Base-by-base conservation (phyloP, 2,329 filamentous ascomycete species). In the Phaeosphaeriaceae sp. region DNA sequence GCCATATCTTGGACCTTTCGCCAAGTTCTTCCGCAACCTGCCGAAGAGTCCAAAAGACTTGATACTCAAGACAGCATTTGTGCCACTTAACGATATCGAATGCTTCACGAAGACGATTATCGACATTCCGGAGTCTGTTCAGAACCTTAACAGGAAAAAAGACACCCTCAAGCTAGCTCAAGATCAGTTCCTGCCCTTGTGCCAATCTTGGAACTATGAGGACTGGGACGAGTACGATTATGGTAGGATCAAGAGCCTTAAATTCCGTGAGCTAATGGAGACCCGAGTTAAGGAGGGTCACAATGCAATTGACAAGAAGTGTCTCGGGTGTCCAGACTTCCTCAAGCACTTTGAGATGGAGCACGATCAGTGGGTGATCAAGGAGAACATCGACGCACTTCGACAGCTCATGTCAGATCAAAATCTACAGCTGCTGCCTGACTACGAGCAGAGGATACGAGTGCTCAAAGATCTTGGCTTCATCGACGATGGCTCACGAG, bases 291-390 rank as follows among this genome's bases (percentile, higher is more conserved):
- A 88, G 60, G 85, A 90, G 61, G 88, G 88, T 9, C 79, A 81
- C 44, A 84, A 83, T 56, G 88, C 90, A n/a, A 84, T 90, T 58
- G 82, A 84, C 23, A 88, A 89, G 42, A 83, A 86, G 24, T 91
- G 90, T 60, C 78, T 91, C 22, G 79, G 84, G 40, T 99, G 95
- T 71, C 86, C 89, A 0, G 79, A 90, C 52, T 97, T 98, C 78
- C 76, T 95, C 62, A 94, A 96, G 78, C 95, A 99, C 76, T 97
- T 95, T 75, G 91, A 93, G 62, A 96, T 97, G 91, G 92, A 94
- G 72, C 93, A 99, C 73, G 93, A 97, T 73, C 92, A 97, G 79
- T 98, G 94, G 93, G 85, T 97, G 49, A 93, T 99, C 77, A 92
- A 95, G 76, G 93, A 97, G 76, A 94, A 96, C 69, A 97, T 99